Evolutionary conservation across 306 rosid species (phyloP).

Genomic region (Luffa acutangula): DNA sequence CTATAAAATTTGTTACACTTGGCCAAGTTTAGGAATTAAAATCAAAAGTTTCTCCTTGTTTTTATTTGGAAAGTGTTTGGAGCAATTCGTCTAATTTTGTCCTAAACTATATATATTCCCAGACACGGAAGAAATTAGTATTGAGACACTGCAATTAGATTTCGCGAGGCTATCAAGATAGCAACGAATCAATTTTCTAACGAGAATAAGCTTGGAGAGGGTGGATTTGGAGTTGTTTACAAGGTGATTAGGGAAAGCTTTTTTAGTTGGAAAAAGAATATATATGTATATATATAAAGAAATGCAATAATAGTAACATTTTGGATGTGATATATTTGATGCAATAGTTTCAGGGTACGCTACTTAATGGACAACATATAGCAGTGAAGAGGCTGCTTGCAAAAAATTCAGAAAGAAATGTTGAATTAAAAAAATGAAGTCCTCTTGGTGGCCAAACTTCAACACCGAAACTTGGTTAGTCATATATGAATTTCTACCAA

Average conservation of each 20-base stretch:
- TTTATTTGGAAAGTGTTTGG: too few relatives aligned
- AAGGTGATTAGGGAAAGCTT: background rate
- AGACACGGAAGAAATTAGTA: background rate
- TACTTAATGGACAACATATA: background rate
- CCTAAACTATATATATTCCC: too few relatives aligned
- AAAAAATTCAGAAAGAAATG: background rate
- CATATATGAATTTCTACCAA: background rate
- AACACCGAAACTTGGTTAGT: background rate
- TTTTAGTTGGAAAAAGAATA: too few relatives aligned
- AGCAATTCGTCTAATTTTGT: too few relatives aligned
- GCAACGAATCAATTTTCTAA: background rate
- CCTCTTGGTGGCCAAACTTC: background rate
- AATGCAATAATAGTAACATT: too few relatives aligned
- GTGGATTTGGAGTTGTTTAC: background rate
- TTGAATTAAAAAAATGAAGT: background rate
- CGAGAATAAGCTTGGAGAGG: background rate
- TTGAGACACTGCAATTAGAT: background rate
- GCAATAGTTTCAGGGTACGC: conserved; percentile 10
- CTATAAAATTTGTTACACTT: too few relatives aligned
- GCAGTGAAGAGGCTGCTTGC: background rate
- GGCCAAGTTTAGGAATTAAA: too few relatives aligned
- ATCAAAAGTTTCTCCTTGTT: too few relatives aligned
- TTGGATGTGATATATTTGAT: too few relatives aligned
- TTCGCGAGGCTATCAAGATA: background rate
- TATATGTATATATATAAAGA: too few relatives aligned